A percentile compares a stretch with the other conserved stretches of the same genome.
Conservation (phyloP, 352 stramenopile species). For the Globisporangium abappressorium region DNA sequence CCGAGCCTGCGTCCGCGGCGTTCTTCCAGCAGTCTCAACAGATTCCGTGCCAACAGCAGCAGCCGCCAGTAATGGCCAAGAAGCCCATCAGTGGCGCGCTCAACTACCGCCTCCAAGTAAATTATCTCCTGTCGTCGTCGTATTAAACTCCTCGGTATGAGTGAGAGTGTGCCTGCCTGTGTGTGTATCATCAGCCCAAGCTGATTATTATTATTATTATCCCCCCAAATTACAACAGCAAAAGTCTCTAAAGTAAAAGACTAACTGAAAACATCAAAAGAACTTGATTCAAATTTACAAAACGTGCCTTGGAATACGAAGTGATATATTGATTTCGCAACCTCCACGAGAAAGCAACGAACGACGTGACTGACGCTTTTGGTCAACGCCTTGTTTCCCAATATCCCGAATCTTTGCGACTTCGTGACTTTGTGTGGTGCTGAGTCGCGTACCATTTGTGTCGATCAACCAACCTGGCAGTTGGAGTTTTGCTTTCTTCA, state of each 20-base stretch:
- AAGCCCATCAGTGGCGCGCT: conserved; percentile 10
- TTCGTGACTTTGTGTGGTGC: too few relatives aligned
- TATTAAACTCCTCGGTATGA: neutral
- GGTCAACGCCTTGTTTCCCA: too few relatives aligned
- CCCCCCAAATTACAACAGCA: neutral
- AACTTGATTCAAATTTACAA: too few relatives aligned
- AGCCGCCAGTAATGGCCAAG: conserved; percentile 11
- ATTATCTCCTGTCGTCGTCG: conserved; percentile 14
- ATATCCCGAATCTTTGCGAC: too few relatives aligned
- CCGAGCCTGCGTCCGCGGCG: neutral
- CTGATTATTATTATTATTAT: conserved; percentile 5
- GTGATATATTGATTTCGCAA: too few relatives aligned
- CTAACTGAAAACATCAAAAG: too few relatives aligned
- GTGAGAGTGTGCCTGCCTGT: neutral
- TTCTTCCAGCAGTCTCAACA: conserved; percentile 14
- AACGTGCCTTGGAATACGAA: too few relatives aligned
- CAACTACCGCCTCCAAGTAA: conserved; percentile 16
- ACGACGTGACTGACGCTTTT: too few relatives aligned
- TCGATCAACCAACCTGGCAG: too few relatives aligned
- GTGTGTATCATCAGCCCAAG: neutral
- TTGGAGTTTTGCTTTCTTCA: too few relatives aligned
- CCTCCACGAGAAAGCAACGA: too few relatives aligned
- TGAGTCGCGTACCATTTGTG: too few relatives aligned
- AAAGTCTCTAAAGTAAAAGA: neutral
- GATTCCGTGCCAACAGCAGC: neutral